phyloP scores from a whole-genome alignment of 805 yeast species.

The Vanderwaltozyma polyspora region DNA sequence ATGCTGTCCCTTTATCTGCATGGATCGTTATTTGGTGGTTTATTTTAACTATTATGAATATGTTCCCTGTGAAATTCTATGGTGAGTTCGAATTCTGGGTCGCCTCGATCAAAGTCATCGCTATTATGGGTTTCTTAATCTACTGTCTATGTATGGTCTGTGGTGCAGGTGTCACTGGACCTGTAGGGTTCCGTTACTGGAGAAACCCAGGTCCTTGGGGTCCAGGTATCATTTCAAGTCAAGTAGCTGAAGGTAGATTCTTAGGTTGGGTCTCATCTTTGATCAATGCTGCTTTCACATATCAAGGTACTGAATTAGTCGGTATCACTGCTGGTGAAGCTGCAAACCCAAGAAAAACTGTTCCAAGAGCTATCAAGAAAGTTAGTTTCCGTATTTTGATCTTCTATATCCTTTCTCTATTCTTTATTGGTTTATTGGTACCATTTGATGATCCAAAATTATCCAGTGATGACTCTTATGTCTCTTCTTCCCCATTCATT shows the following conservation, averaged over 20 bases:
- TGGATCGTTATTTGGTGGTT: slow-evolving; percentile 64
- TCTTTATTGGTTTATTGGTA: slow-evolving; percentile 60
- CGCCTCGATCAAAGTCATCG: slow-evolving; percentile 53
- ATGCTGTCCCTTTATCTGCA: slow-evolving; percentile 56
- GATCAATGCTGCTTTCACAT: slow-evolving; percentile 68
- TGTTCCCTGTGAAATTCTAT: slow-evolving; percentile 57
- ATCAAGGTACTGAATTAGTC: slow-evolving; percentile 67
- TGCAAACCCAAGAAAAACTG: slow-evolving; percentile 54
- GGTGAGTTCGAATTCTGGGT: slow-evolving; percentile 75
- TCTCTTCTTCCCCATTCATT: slow-evolving; percentile 58
- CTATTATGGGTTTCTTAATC: slow-evolving; percentile 59
- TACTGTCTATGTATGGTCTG: slow-evolving; percentile 62
- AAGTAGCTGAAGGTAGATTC: slow-evolving; percentile 45
- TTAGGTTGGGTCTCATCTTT: slow-evolving; percentile 61
- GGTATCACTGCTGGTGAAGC: slow-evolving; percentile 72
- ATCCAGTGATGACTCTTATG: slow-evolving; percentile 27
- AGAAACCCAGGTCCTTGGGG: slow-evolving; percentile 72
- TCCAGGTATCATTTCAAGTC: slow-evolving; percentile 42
- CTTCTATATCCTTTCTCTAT: slow-evolving; percentile 53
- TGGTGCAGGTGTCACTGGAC: slow-evolving; percentile 60
- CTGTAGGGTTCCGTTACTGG: slow-evolving; percentile 75
- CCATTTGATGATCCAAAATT: slow-evolving; percentile 56
- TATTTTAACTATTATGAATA: slow-evolving; percentile 40
- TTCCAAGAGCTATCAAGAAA: slow-evolving; percentile 61
- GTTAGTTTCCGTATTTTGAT: slow-evolving; percentile 54